Base-by-base conservation (phyloP, 371 early-diverging fungal genomes). In the Saksenaea vasiformis region DNA sequence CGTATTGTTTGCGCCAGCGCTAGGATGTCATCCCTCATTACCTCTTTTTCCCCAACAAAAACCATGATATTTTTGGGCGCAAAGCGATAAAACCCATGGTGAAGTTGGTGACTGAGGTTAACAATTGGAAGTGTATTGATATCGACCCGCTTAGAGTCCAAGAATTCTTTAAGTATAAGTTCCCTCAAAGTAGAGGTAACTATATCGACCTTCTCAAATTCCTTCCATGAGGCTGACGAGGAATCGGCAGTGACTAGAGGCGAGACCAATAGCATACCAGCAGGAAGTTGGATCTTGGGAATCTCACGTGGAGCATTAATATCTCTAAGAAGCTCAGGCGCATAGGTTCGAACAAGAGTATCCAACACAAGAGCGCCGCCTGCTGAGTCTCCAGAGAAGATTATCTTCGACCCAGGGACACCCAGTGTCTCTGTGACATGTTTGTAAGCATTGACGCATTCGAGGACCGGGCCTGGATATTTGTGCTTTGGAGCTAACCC, bases 381-480 rank as follows among this genome's bases (percentile, higher is more conserved):
- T 38, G 78, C 73, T 26, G 72, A 71, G 56, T 80, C 80, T 27
- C 77, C 75, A 17, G 72, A 69, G 10, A 78, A 36, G 22, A 80
- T 60, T 3, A 77, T 51, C 59, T 80, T 80, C 34, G 58, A 64
- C 10, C 67, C 71, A 11, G 76, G 70, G 5, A 80, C 65, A 35
- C 60, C 68, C 3, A 80, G 62, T 3, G 66, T 64, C 51, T 76
- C 66, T 7, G 78, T 69, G 36, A 85, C 61, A 36, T 85, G 73
- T 34, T 74, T 68, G 59, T 76, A 85, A 0, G 86, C 83, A 15
- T 69, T 70, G 7, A 81, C 63, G 26, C 78, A 76, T 41, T 85
- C 79, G 26, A 76, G 57, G 17, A 82, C 54, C 22, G 84, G 82
- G 13, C 64, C 74, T 3, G 86, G 86, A 60, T 75, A 85, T 24